These are phyloP conservation scores for Salix arbutifolia DNA, from an alignment of 345 rosid genomes.

Conservation along the genomic window DNA sequence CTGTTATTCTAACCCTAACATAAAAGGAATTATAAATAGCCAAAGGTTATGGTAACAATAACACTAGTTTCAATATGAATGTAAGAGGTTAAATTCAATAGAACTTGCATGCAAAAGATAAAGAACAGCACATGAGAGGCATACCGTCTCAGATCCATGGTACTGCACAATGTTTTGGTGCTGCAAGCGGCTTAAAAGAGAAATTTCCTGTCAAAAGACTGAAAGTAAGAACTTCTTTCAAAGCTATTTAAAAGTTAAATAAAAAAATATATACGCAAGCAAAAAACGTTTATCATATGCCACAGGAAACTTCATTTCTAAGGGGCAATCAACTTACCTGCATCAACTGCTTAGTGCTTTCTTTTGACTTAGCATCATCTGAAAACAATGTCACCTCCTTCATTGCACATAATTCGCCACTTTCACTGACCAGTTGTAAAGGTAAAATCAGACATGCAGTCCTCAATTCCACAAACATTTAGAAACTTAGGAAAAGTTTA, in stretches of 20 bases:
- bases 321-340: slow-evolving; percentile 37
- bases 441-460: slow-evolving; percentile 4
- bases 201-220: slow-evolving; percentile 48
- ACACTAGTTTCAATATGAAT: background rate
- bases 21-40: background rate
- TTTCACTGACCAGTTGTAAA: slow-evolving; percentile 43
- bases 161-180: slow-evolving; percentile 79
- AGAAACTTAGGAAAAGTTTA: background rate
- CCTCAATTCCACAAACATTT: background rate
- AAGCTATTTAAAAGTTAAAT: background rate
- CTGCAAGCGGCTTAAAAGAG: slow-evolving; percentile 53
- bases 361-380: slow-evolving; percentile 78
- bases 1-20: background rate
- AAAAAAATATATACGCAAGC: background rate
- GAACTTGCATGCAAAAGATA: background rate
- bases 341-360: slow-evolving; percentile 64
- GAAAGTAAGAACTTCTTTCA: background rate
- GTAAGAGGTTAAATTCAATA: background rate
- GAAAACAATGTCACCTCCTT: slow-evolving; percentile 76
- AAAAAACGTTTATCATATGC: background rate
- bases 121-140: background rate
- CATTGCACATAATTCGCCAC: slow-evolving; percentile 89
- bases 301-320: background rate
- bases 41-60: background rate
- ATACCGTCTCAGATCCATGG: slow-evolving; percentile 66